These are phyloP conservation scores for Elsinoe ampelina DNA, from an alignment of 2,329 filamentous ascomycete genomes.

Conservation along the genomic window DNA sequence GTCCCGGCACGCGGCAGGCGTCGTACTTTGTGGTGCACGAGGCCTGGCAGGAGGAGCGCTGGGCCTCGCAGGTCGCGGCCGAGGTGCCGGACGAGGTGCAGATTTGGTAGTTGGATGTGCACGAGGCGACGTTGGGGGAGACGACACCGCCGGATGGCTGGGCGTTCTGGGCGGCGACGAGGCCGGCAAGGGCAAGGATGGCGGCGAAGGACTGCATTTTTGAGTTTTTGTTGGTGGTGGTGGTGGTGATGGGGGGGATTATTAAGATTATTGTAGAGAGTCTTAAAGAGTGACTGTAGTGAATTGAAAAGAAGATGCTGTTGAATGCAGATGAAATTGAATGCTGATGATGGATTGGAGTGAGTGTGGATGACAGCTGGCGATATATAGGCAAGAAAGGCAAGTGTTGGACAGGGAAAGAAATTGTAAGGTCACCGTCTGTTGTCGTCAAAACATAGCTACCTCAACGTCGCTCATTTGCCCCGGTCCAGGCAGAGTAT, in stretches of 20 bases:
- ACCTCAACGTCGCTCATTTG: conserved; percentile 10
- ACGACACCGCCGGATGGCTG: background rate
- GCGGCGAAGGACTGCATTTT: conserved; percentile 13
- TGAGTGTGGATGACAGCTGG: conserved; percentile 2
- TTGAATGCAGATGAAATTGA: conserved; percentile 11
- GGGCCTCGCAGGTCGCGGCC: background rate
- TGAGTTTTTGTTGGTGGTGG: background rate
- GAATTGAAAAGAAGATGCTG: conserved; percentile 13
- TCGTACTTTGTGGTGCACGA: conserved; percentile 6
- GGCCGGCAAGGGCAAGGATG: conserved; percentile 14
- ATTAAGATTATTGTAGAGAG: conserved; percentile 13
- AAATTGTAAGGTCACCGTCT: conserved; percentile 12
- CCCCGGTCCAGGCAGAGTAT: conserved; percentile 6
- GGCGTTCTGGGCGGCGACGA: conserved; percentile 14
- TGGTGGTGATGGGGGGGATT: background rate
- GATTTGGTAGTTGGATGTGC: conserved; percentile 6
- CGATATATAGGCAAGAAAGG: conserved; percentile 10
- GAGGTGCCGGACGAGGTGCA: conserved; percentile 6
- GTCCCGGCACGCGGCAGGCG: background rate
- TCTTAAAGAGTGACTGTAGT: conserved; percentile 14
- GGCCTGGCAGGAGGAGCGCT: conserved; percentile 1
- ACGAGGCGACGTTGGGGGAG: background rate
- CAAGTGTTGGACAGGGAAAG: conserved; percentile 4
- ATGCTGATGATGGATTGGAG: conserved; percentile 14
- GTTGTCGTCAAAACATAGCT: conserved; percentile 14